These are phyloP conservation scores for Epichloe elymi DNA, from an alignment of 2,329 filamentous ascomycete species.

Conservation along the genomic window DNA sequence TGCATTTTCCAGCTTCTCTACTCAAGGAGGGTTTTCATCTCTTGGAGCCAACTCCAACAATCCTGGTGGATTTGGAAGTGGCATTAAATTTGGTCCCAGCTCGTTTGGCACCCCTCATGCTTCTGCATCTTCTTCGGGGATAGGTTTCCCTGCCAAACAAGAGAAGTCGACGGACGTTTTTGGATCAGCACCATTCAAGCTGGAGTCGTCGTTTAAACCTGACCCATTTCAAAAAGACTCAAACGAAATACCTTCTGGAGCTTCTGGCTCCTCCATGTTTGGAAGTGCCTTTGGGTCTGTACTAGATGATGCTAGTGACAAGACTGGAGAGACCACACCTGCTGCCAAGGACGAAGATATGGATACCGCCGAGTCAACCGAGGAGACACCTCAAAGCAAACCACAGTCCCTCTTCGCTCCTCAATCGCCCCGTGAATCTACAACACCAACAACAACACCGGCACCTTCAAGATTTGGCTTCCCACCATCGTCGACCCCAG, in stretches of 20 bases:
- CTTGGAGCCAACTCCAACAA: conserved; percentile 24
- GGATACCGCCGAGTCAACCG: conserved; percentile 24
- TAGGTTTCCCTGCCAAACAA: conserved; percentile 15
- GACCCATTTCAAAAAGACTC: conserved; percentile 50
- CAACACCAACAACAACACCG: conserved; percentile 39
- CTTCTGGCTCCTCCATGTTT: conserved; percentile 39
- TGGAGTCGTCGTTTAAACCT: conserved; percentile 53
- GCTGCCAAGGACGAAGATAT: conserved; percentile 39
- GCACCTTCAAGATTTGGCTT: conserved; percentile 34
- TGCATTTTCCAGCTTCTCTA: conserved; percentile 42
- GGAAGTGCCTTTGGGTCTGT: conserved; percentile 47
- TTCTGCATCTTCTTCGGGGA: conserved; percentile 11
- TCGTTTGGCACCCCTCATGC: conserved; percentile 18
- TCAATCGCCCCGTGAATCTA: conserved; percentile 20
- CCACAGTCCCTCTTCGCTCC: conserved; percentile 19
- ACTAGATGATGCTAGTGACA: conserved; percentile 33
- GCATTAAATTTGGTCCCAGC: conserved; percentile 22
- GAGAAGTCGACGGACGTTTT: conserved; percentile 24
- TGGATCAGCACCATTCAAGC: conserved; percentile 48
- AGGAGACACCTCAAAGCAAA: conserved; percentile 25
- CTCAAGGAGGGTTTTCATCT: conserved; percentile 41
- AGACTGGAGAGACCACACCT: conserved; percentile 21
- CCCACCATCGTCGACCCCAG: conserved; percentile 20
- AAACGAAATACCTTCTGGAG: conserved; percentile 32
- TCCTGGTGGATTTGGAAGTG: conserved; percentile 24